Percentiles rank a stretch among this genome's conserved stretches.
Conservation (phyloP, 441 rosid species). For the Adansonia rubrostipa region DNA sequence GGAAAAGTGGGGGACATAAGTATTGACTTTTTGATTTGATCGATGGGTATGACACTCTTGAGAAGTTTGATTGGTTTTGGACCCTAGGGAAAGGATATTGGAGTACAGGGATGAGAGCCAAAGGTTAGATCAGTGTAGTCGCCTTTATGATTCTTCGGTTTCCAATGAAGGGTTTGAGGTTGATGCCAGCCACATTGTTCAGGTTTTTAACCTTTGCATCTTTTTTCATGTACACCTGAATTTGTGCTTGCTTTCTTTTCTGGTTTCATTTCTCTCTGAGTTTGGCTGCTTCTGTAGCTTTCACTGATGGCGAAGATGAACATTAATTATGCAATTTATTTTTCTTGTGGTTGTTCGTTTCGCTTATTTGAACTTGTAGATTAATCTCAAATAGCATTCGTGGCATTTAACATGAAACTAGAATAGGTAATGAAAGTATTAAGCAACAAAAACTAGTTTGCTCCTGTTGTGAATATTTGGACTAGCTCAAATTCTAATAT, state of each 20-base stretch:
- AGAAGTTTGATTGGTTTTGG: constrained; percentile 24
- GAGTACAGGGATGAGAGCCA: constrained; percentile 87
- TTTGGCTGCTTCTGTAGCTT: neutral
- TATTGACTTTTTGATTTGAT: constrained; percentile 5
- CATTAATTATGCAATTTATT: neutral
- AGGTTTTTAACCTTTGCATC: constrained; percentile 48
- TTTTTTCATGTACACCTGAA: neutral
- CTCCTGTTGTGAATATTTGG: neutral
- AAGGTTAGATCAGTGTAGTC: constrained; percentile 86
- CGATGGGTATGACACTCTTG: constrained; percentile 23
- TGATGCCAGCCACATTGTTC: constrained; percentile 88
- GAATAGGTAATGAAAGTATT: neutral
- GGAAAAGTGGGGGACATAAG: neutral
- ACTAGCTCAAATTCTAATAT: neutral
- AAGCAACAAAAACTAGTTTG: constrained; percentile 1
- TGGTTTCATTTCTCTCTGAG: neutral
- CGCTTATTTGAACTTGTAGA: neutral
- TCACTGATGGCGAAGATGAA: neutral
- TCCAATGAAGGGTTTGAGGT: constrained; percentile 85
- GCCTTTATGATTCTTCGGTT: constrained; percentile 94
- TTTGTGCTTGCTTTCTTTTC: neutral
- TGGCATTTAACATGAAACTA: neutral
- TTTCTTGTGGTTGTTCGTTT: neutral
- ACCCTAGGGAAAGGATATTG: constrained; percentile 75
- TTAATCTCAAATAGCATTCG: neutral